phyloP scores from a whole-genome alignment of 2,329 filamentous ascomycete species.

The Thelonectria rubi region DNA sequence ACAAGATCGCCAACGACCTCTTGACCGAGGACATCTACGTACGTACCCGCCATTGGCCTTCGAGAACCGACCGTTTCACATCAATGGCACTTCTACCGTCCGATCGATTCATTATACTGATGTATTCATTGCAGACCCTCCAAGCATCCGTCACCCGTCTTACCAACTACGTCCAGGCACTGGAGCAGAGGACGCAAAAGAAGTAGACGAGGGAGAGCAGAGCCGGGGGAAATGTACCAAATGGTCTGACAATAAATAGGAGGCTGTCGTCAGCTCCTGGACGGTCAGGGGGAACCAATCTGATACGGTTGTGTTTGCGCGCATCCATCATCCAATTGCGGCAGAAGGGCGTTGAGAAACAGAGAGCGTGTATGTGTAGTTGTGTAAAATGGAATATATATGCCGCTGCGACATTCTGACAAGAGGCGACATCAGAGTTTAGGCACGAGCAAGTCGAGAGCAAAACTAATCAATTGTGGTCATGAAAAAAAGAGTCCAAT shows the following conservation, averaged over 20 bases:
- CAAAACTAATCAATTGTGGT: conserved; percentile 30
- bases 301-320: conserved; percentile 16
- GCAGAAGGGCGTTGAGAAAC: conserved; percentile 14
- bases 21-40: conserved; percentile 97
- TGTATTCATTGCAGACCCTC: conserved; percentile 67
- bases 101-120: conserved; percentile 3
- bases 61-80: background rate
- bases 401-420: conserved; percentile 26
- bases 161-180: conserved; percentile 80
- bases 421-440: conserved; percentile 10
- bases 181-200: conserved; percentile 84
- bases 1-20: conserved; percentile 91
- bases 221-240: conserved; percentile 34
- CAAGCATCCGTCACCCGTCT: conserved; percentile 88
- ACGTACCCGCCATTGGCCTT: conserved; percentile 53
- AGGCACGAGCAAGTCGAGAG: conserved; percentile 2
- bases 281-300: conserved; percentile 26
- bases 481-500: conserved; percentile 39
- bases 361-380: conserved; percentile 22
- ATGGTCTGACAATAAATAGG: conserved; percentile 20
- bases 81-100: conserved; percentile 1
- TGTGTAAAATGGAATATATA: conserved; percentile 25
- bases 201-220: conserved; percentile 63
- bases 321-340: conserved; percentile 15
- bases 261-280: conserved; percentile 15